Evolutionary conservation across 140 eudicot species (phyloP).

Genomic region (Senecio squalidus): DNA sequence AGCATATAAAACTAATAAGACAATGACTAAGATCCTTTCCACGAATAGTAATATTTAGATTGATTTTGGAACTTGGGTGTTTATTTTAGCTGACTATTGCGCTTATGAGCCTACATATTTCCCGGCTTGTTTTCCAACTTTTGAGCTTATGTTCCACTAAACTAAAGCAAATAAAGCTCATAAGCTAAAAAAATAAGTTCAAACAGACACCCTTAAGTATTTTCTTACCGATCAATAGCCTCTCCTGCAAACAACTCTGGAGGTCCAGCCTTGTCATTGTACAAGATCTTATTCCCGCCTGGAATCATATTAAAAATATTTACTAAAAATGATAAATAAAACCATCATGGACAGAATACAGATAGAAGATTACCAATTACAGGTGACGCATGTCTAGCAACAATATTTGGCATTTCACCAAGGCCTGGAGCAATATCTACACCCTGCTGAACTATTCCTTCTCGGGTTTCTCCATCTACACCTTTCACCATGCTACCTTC

Average conservation of each 20-base stretch:
- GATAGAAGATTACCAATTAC: neutral
- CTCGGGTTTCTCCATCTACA: slow-evolving; percentile 33
- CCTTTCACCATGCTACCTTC: slow-evolving; percentile 23
- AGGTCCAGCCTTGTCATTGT: slow-evolving; percentile 39
- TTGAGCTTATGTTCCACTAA: neutral
- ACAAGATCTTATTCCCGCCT: slow-evolving; percentile 39
- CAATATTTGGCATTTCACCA: neutral
- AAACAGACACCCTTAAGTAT: neutral
- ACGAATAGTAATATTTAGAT: no score
- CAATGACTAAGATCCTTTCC: no score
- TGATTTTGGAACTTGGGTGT: no score
- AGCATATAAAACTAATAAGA: neutral
- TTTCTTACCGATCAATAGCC: slow-evolving; percentile 55
- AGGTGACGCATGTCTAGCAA: neutral
- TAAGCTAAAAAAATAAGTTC: neutral
- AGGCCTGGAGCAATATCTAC: slow-evolving; percentile 20
- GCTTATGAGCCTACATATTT: no score
- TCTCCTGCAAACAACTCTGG: slow-evolving; percentile 45
- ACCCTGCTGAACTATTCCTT: slow-evolving; percentile 34
- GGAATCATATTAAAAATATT: slow-evolving; percentile 23
- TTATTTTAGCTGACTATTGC: no score
- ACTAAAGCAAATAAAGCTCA: neutral
- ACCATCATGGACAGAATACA: neutral
- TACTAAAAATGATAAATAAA: neutral
- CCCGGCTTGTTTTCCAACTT: no score